These are phyloP conservation scores for Albifimbria verrucaria DNA, from an alignment of 2,329 filamentous ascomycete species.

Conservation along the genomic window DNA sequence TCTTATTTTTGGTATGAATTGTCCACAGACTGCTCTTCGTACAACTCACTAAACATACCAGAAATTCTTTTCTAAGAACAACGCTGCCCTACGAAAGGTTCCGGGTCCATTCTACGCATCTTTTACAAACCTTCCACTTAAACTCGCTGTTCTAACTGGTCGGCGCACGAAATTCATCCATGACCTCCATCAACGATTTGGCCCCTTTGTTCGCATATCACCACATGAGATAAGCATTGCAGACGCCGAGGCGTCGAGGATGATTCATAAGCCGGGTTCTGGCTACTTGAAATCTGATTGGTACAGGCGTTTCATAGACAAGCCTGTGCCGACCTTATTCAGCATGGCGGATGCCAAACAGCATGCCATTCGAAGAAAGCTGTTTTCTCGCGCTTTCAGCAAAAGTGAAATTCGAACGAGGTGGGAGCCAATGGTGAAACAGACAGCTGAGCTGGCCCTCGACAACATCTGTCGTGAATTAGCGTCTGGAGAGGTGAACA, in stretches of 20 bases:
- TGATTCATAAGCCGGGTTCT: background rate
- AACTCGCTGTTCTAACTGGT: background rate
- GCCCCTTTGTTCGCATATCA: background rate
- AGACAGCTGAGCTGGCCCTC: background rate
- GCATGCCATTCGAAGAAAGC: background rate
- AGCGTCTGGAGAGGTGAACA: background rate
- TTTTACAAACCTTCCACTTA: constrained; percentile 1
- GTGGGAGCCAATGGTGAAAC: constrained; percentile 1
- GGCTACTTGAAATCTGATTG: background rate
- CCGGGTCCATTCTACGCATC: background rate
- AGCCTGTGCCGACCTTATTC: background rate
- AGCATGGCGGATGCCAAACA: background rate
- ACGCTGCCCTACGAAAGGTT: background rate
- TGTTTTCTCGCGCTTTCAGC: background rate
- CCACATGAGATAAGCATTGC: constrained; percentile 1
- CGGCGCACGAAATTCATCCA: background rate
- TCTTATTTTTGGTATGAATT: too few relatives aligned
- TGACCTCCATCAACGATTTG: background rate
- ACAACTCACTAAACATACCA: background rate
- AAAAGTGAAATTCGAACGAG: background rate
- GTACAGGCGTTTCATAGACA: background rate
- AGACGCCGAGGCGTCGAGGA: background rate
- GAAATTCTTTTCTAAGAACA: background rate
- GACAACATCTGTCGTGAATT: background rate
- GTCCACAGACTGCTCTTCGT: too few relatives aligned